Base-by-base conservation (phyloP, 306 rosid species). In the Calophaca sinica region DNA sequence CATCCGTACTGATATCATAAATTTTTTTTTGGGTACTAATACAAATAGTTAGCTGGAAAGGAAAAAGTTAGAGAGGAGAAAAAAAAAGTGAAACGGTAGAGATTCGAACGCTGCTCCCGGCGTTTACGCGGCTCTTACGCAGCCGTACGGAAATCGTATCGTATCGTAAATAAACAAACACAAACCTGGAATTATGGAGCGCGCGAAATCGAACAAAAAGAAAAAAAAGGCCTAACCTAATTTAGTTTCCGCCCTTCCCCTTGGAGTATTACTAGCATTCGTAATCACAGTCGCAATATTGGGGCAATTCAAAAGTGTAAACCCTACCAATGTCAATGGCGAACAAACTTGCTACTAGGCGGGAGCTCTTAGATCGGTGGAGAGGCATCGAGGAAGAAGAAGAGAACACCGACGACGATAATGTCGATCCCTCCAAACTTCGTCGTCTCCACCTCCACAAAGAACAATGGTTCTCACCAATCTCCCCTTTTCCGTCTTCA, bases 351-450 rank as follows among this genome's bases (percentile, higher is more conserved):
- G 50, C 75, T 13, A 80, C 89, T 50, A 84, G 84, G 69, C 70
- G 74, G 50, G 90, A 87, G 51, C 88, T 93, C 14, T 79, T 93
- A 82, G 88, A 88, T 71, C 90, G 90, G 6, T 90, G 96, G 98
- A 82, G 84, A 72, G 74, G 60, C 86, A 90, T 90, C 67, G 94
- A 87, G 73, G 91, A 84, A 61, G 94, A 79, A 73, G 90, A 88
- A 60, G 88, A 57, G 55, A 64, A 87, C 57, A 82, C 84, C 8
- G 86, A 59, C 62, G 82, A 74, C 52, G 87, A 83, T 68, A 49
- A 44, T 53, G 42, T 52, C 76, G 84, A 85, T 80, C 72, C 86
- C 52, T 78, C 85, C 2, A 71, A 73, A 62, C 79, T 53, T 12
- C 83, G 75, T 73, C 86, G 80, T 73, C 85, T 90, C 66, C 93